phyloP scores from a whole-genome alignment of 305 asterid species.

The Coffea humblotiana region DNA sequence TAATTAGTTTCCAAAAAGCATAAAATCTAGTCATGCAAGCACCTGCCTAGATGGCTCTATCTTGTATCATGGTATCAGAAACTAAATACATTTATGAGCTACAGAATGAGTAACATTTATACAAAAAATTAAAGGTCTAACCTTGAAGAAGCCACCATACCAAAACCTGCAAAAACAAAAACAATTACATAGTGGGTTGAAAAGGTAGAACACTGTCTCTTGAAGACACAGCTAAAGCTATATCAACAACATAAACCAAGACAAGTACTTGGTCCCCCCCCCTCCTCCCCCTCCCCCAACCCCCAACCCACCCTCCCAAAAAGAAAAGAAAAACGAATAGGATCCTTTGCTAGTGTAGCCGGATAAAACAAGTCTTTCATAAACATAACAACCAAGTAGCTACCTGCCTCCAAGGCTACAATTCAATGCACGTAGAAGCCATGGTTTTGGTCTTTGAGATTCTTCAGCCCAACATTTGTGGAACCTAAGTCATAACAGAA shows the following conservation, averaged over 20 bases:
- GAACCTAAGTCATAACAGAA: slow-evolving; percentile 23
- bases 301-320: too few relatives aligned
- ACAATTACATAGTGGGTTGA: slow-evolving; percentile 6
- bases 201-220: not conserved
- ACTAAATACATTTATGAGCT: not conserved
- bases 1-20: not conserved
- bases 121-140: slow-evolving; percentile 5
- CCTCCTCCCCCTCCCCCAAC: too few relatives aligned
- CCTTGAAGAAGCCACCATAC: slow-evolving; percentile 47
- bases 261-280: not conserved
- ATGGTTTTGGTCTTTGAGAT: slow-evolving; percentile 34
- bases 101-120: not conserved
- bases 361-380: too few relatives aligned
- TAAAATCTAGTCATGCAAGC: not conserved
- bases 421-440: slow-evolving; percentile 42
- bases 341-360: too few relatives aligned
- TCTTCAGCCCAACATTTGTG: slow-evolving; percentile 41
- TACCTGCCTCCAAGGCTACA: slow-evolving; percentile 41
- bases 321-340: too few relatives aligned
- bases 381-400: slow-evolving; percentile 3
- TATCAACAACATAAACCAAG: too few relatives aligned
- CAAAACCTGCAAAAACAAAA: slow-evolving; percentile 39
- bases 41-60: not conserved
- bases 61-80: not conserved
- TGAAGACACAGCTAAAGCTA: too few relatives aligned